Conservation (phyloP, 805 yeast species). For the Danielia reshetovae region DNA sequence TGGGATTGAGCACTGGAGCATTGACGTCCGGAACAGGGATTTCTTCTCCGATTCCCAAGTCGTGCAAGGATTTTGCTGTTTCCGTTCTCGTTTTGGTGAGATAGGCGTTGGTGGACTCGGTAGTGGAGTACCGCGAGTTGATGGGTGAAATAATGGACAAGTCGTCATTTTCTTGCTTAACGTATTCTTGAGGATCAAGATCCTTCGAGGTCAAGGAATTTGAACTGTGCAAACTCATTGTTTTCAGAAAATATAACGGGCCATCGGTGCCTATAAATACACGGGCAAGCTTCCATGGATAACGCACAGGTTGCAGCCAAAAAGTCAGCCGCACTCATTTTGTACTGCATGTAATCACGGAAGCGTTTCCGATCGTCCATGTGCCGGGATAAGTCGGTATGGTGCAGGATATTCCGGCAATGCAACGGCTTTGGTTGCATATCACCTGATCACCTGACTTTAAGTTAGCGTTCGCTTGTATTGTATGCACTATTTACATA, state of each 20-base stretch:
- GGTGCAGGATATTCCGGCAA: no score
- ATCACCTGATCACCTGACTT: no score
- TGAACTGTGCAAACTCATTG: neutral
- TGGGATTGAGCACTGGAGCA: conserved; percentile 51
- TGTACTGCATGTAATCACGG: conserved; percentile 1
- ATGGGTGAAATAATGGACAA: conserved; percentile 1
- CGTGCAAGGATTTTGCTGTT: conserved; percentile 65
- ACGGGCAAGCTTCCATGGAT: conserved; percentile 3
- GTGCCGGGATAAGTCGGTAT: no score
- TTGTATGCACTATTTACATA: no score
- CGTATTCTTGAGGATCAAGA: conserved; percentile 10
- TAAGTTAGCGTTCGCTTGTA: no score
- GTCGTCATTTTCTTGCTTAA: neutral
- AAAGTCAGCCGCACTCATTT: conserved; percentile 1
- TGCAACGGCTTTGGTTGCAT: no score
- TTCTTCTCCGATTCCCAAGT: conserved; percentile 54
- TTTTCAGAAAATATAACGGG: neutral
- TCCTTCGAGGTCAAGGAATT: conserved; percentile 9
- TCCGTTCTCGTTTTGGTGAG: conserved; percentile 50
- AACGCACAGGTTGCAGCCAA: neutral
- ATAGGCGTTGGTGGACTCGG: conserved; percentile 1
- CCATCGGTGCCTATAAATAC: neutral
- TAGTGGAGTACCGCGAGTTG: conserved; percentile 1
- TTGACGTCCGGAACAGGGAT: conserved; percentile 52
- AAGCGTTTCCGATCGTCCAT: no score